Base-by-base conservation (phyloP, 257 asterid genomes). In the Linaria vulgaris region DNA sequence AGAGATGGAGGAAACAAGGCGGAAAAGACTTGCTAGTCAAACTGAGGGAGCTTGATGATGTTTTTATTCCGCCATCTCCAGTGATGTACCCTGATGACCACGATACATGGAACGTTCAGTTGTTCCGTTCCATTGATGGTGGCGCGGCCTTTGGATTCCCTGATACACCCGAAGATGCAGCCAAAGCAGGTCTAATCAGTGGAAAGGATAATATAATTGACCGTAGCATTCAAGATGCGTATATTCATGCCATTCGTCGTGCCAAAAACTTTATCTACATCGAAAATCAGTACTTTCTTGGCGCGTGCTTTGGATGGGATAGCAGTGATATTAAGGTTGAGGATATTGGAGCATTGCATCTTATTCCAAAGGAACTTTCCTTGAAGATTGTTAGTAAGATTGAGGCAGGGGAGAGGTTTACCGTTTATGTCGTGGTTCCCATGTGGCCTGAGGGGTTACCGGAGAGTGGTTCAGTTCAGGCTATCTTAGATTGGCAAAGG, bases 381-480 rank as follows among this genome's bases (percentile, higher is more conserved):
- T 70, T 91, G 79, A 91, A 88, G 80, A 91, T 91, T 11, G 82
- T 77, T 17, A 88, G 90, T 76, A 91, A 91, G 83, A 86, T 91
- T 53, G 95, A 88, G 78, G 91, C 96, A 6, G 96, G 96, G 15
- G 98, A 91, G 69, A 83, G 95, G 76, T 91, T 91, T 70, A 80
- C 95, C 0, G 98, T 83, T 19, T 91, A 91, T 59, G 52, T 88
- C 23, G 86, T 91, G 37, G 94, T 91, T 54, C 98, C 98, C 20
- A 88, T 91, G 98, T 91, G 98, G 96, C 98, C 98, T 0, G 96
- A 91, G 74, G 96, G 98, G 61, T 51, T 91, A 12, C 98, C 98
- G 0, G 96, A 80, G 79, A 88, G 96, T 69, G 96, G 87, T 17
- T 88, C 98, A 0, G 98, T 91, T 68, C 98, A 91, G 81, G 96